Base-by-base conservation (phyloP, 2,329 filamentous ascomycete genomes). In the Fusarium caatingaense region DNA sequence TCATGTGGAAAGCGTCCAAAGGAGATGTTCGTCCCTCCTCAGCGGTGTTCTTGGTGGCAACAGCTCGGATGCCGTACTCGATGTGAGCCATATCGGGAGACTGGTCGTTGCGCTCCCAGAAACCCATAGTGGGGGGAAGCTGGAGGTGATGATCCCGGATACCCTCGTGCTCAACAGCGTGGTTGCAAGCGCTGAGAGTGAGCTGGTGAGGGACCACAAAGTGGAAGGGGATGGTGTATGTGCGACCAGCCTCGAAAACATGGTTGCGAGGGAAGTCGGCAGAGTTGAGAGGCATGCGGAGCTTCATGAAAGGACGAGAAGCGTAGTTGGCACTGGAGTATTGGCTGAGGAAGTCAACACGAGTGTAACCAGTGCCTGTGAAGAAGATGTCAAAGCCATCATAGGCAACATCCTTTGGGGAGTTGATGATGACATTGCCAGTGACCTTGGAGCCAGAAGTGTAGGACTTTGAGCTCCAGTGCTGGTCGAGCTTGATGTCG, bases 131-230 rank as follows among this genome's bases (percentile, higher is more conserved):
- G 0, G 87, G 87, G 2, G 87, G 87, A 23, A 88, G 80, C 15
- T 83, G 81, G 41, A 86, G 77, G 77, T 89, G 87, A 48, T 85
- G 80, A 34, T 86, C 85, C 56, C 82, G 81, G 30, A 89, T 80
- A 48, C 78, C 78, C n/a, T 80, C 78, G 42, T 80, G 80, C 42
- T 80, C 78, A 56, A 83, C 81, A 28, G 76, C 71, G 78, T 89
- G 87, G 71, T 79, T 84, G 80, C 87, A 89, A 20, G 87, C 86
- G 62, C 82, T 83, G 51, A 88, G 80, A 20, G 87, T 88, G 63
- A 89, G 83, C 56, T 88, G 83, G 68, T 81, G 80, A n/a, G 87
- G 87, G 18, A 89, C 83, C 61, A 89, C 83, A 68, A 89, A 89
- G 78, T 87, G 78, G 79, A 89, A 87, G n/a, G 87, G 87, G 25